phyloP scores from a whole-genome alignment of 2,329 filamentous ascomycete genomes.

The Pestalotiopsis fici region DNA sequence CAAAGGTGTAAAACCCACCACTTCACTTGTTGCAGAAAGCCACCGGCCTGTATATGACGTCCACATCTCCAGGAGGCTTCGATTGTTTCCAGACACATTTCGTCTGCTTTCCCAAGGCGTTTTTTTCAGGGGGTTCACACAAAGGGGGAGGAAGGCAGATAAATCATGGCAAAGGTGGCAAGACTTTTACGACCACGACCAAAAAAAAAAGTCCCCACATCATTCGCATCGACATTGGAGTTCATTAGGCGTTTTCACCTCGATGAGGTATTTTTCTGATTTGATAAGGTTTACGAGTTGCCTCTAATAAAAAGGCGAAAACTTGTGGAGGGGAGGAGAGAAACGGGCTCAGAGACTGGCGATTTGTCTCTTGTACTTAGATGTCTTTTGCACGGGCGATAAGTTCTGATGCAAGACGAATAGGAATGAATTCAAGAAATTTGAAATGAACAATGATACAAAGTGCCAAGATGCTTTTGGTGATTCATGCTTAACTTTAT shows the following conservation, averaged over 20 bases:
- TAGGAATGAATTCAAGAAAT: not conserved
- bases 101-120: not conserved
- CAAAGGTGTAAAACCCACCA: no score
- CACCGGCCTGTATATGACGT: not conserved
- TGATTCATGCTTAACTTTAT: not conserved
- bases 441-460: not conserved
- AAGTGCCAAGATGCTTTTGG: no score
- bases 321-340: not conserved
- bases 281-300: not conserved
- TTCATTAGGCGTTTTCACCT: not conserved
- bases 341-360: not conserved
- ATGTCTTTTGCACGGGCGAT: not conserved
- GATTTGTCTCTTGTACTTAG: not conserved
- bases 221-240: not conserved
- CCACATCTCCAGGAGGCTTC: not conserved
- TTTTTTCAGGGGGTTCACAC: not conserved
- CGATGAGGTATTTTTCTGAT: not conserved
- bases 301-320: not conserved
- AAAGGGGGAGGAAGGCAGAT: not conserved
- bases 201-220: not conserved
- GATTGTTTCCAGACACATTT: not conserved
- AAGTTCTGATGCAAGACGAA: not conserved
- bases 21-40: not conserved
- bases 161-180: not conserved
- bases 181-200: not conserved